Conservation (phyloP, 495 filamentous ascomycete genomes). For the Penicillium lagena region DNA sequence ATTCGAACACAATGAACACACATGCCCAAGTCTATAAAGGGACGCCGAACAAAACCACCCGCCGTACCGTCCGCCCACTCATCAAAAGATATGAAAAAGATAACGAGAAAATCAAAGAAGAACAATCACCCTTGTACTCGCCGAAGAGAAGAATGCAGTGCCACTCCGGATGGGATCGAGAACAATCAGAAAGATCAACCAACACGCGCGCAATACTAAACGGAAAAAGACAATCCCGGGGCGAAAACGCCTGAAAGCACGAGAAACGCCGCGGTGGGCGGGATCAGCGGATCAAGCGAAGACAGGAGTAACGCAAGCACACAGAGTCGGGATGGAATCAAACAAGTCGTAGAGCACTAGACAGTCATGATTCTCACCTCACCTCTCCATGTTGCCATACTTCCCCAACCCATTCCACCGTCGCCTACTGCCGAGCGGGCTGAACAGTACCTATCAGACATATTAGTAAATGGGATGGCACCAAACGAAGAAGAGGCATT, state of each 20-base stretch:
- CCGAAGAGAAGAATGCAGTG: constrained; percentile 31
- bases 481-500: neutral
- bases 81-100: constrained; percentile 23
- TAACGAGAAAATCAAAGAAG: constrained; percentile 16
- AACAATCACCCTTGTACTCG: constrained; percentile 25
- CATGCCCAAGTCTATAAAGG: constrained; percentile 44
- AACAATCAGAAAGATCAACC: constrained; percentile 16
- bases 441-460: constrained; percentile 33
- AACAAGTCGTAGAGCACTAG: too few species aligned
- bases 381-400: too few species aligned
- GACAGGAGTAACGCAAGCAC: neutral
- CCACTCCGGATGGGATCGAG: constrained; percentile 22
- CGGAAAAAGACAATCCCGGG: constrained; percentile 8
- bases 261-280: constrained; percentile 12
- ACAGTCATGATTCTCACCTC: too few species aligned
- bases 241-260: constrained; percentile 8
- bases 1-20: constrained; percentile 24
- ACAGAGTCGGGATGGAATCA: too few species aligned
- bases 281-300: neutral
- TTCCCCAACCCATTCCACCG: neutral
- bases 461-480: neutral
- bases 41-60: constrained; percentile 40
- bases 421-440: constrained; percentile 37
- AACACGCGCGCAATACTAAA: too few species aligned
- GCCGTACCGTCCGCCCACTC: constrained; percentile 32